A percentile compares a stretch with the other conserved stretches of the same genome.
Conservation (phyloP, 2,329 filamentous ascomycete genomes). For the Neofusicoccum umdonicola region DNA sequence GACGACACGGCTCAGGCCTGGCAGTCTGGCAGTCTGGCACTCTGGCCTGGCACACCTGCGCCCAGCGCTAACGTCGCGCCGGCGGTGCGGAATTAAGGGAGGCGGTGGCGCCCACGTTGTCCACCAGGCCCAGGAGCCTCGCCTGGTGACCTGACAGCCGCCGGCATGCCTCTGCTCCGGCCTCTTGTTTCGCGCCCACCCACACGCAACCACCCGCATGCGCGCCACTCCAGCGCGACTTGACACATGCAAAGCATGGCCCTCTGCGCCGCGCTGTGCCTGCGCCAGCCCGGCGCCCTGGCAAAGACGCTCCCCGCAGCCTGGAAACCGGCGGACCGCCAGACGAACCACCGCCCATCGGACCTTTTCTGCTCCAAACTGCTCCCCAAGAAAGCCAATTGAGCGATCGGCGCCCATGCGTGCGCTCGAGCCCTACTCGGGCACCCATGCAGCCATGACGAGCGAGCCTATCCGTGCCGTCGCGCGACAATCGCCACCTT, state of each 20-base stretch:
- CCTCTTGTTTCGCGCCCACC: background rate
- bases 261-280: constrained; percentile 1
- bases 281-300: background rate
- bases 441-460: background rate
- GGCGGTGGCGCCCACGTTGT: constrained; percentile 9
- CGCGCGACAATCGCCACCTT: constrained; percentile 7
- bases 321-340: background rate
- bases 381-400: background rate
- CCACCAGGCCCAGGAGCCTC: background rate
- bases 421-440: background rate
- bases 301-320: background rate
- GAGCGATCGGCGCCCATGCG: background rate
- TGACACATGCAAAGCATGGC: constrained; percentile 11
- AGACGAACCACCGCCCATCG: background rate
- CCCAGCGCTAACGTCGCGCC: background rate
- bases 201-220: constrained; percentile 7
- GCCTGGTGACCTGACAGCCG: background rate
- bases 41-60: background rate
- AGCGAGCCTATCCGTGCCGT: background rate
- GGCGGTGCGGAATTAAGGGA: background rate
- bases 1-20: background rate
- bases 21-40: background rate
- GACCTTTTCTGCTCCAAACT: constrained; percentile 1
- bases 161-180: background rate
- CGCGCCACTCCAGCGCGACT: background rate